A percentile compares a stretch with the other conserved stretches of the same genome.
These are phyloP conservation scores for Uronychia setigera DNA, from an alignment of 73 alveolate genomes.

Conservation along the genomic window DNA sequence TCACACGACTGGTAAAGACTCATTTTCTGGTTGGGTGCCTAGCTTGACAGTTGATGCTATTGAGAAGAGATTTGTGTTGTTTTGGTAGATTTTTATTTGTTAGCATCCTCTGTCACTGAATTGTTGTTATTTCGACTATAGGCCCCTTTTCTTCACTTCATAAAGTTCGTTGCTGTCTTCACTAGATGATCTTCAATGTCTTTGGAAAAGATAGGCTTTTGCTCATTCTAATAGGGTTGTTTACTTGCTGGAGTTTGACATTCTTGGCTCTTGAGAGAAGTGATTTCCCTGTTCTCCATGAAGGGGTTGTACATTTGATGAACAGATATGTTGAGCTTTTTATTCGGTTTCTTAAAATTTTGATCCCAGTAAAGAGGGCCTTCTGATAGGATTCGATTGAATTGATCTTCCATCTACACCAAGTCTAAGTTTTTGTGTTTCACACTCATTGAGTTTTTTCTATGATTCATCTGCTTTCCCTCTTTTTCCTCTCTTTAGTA, in stretches of 20 bases:
- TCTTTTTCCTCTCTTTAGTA: background rate
- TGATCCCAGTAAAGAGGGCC: background rate
- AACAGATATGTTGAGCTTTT: background rate
- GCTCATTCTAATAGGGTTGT: background rate
- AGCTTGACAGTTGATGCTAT: too few species aligned
- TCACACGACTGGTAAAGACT: too few species aligned
- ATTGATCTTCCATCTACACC: background rate
- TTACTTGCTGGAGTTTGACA: background rate
- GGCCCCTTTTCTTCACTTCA: too few species aligned
- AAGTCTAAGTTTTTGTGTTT: background rate
- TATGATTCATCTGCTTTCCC: background rate
- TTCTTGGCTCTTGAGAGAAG: background rate
- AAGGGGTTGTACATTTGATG: background rate
- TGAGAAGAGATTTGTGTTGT: too few species aligned
- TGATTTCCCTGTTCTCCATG: background rate
- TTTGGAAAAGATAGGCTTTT: too few species aligned
- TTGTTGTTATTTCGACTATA: too few species aligned
- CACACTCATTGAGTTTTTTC: background rate
- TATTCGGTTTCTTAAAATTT: background rate
- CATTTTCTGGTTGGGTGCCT: too few species aligned
- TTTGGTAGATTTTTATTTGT: too few species aligned
- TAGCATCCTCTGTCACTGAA: too few species aligned
- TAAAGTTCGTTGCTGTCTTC: too few species aligned
- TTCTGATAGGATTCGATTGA: background rate
- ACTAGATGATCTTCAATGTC: too few species aligned